A percentile compares a stretch with the other conserved stretches of the same genome.
Conservation (phyloP, 2,329 filamentous ascomycete genomes). For the Colletotrichum lupini region DNA sequence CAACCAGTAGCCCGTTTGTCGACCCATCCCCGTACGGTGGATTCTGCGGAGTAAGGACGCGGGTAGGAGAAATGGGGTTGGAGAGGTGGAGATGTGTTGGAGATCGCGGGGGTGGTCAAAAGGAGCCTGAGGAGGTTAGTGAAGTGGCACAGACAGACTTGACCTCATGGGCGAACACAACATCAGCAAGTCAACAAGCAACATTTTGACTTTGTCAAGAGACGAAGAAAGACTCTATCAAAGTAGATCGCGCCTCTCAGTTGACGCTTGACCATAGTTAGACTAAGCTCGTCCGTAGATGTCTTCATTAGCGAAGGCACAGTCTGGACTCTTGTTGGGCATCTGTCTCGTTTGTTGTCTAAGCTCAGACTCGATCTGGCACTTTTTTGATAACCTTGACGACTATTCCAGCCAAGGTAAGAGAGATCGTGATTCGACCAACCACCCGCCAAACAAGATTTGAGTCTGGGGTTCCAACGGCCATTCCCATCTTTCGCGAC, state of each 20-base stretch:
- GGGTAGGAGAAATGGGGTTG: not conserved
- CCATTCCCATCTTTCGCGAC: not conserved
- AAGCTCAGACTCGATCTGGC: not conserved
- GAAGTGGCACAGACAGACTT: not conserved
- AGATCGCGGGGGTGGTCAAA: slow-evolving; percentile 28
- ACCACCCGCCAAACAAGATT: slow-evolving; percentile 6
- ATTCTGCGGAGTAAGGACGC: slow-evolving; percentile 25
- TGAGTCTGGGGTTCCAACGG: not conserved
- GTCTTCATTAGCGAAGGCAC: not conserved
- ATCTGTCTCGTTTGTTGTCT: not conserved
- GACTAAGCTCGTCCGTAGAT: not conserved
- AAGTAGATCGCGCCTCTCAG: not conserved
- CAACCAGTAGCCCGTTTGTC: not conserved
- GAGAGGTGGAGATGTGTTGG: slow-evolving; percentile 24
- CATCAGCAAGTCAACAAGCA: not conserved
- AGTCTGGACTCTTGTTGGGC: not conserved
- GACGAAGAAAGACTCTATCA: not conserved
- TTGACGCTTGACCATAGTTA: not conserved
- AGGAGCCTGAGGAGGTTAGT: slow-evolving; percentile 4
- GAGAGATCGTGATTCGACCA: slow-evolving; percentile 5
- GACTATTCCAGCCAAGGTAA: not conserved
- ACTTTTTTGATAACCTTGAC: slow-evolving; percentile 3
- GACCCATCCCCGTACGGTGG: slow-evolving; percentile 6
- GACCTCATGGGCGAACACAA: not conserved
- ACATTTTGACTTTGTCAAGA: not conserved